Percentiles rank a stretch among this genome's conserved stretches.
phyloP scores from a whole-genome alignment of 352 stramenopile species.

The Pythium myriotylum region DNA sequence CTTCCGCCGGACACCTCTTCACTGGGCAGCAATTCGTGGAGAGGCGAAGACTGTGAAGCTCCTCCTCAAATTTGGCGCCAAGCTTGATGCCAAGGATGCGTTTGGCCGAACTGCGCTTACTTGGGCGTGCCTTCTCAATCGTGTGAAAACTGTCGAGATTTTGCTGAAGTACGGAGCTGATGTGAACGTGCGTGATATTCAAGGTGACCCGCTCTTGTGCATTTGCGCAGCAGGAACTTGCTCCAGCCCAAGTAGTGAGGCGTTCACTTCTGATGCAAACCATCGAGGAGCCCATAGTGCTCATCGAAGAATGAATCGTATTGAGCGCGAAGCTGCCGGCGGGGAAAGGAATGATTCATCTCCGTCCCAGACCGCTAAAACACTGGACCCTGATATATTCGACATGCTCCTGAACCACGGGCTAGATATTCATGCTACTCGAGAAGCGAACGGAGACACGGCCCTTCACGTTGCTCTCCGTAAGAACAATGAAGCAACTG shows the following conservation, averaged over 20 bases:
- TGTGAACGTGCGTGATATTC: slow-evolving; percentile 57
- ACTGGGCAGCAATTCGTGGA: slow-evolving; percentile 82
- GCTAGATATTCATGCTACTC: slow-evolving; percentile 57
- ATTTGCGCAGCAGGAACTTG: slow-evolving; percentile 56
- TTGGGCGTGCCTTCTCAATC: slow-evolving; percentile 78
- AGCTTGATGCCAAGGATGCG: slow-evolving; percentile 59
- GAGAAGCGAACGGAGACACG: slow-evolving; percentile 66
- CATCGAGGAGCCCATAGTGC: slow-evolving; percentile 14
- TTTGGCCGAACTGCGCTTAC: slow-evolving; percentile 72
- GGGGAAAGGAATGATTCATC: slow-evolving; percentile 9
- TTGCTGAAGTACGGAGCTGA: slow-evolving; percentile 60
- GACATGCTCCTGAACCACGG: slow-evolving; percentile 48
- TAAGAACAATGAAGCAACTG: slow-evolving; percentile 65
- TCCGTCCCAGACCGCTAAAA: slow-evolving; percentile 20
- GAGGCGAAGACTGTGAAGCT: slow-evolving; percentile 57
- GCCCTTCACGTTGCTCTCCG: slow-evolving; percentile 78
- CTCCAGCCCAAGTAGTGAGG: slow-evolving; percentile 27
- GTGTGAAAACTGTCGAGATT: slow-evolving; percentile 54
- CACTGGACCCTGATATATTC: slow-evolving; percentile 58
- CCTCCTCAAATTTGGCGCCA: slow-evolving; percentile 60
- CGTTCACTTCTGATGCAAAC: slow-evolving; percentile 21
- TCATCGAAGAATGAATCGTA: slow-evolving; percentile 17
- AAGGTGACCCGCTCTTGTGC: slow-evolving; percentile 68
- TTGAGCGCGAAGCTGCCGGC: slow-evolving; percentile 6
- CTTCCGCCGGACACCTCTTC: slow-evolving; percentile 70